A percentile compares a stretch with the other conserved stretches of the same genome.
Conservation (phyloP, 306 rosid species). For the Casuarina equisetifolia region DNA sequence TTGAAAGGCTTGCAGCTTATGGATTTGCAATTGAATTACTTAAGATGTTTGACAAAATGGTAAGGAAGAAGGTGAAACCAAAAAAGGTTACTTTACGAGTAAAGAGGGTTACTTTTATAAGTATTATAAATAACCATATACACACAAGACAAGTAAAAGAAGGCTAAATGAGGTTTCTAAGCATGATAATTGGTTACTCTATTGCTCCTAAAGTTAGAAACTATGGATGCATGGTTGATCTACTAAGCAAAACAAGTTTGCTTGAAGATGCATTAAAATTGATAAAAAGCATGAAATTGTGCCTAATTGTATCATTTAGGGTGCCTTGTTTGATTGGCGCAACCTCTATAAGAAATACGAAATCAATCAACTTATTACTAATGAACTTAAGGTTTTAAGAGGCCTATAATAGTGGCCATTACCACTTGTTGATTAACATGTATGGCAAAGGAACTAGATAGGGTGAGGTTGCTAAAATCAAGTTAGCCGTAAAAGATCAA, state of each 20-base stretch:
- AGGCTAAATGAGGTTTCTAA: constrained; percentile 54
- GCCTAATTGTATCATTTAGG: constrained; percentile 74
- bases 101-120: constrained; percentile 56
- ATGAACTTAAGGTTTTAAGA: constrained; percentile 56
- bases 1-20: constrained; percentile 76
- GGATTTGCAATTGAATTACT: constrained; percentile 57
- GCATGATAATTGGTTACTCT: constrained; percentile 55
- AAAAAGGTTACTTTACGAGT: constrained; percentile 56
- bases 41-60: constrained; percentile 63
- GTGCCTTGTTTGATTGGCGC: constrained; percentile 80
- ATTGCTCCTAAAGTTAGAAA: constrained; percentile 60
- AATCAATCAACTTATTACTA: constrained; percentile 49
- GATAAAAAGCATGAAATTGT: constrained; percentile 53
- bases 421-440: constrained; percentile 63
- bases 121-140: constrained; percentile 69
- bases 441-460: constrained; percentile 62
- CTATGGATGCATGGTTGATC: constrained; percentile 87
- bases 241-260: constrained; percentile 74
- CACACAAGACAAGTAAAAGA: constrained; percentile 77
- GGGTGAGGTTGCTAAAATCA: constrained; percentile 58
- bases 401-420: constrained; percentile 64
- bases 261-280: constrained; percentile 69
- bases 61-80: constrained; percentile 54
- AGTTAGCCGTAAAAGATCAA: constrained; percentile 59
- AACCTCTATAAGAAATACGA: constrained; percentile 61